phyloP scores from a whole-genome alignment of 1,284 basidiomycete species.

The Rugosomyces carneus region DNA sequence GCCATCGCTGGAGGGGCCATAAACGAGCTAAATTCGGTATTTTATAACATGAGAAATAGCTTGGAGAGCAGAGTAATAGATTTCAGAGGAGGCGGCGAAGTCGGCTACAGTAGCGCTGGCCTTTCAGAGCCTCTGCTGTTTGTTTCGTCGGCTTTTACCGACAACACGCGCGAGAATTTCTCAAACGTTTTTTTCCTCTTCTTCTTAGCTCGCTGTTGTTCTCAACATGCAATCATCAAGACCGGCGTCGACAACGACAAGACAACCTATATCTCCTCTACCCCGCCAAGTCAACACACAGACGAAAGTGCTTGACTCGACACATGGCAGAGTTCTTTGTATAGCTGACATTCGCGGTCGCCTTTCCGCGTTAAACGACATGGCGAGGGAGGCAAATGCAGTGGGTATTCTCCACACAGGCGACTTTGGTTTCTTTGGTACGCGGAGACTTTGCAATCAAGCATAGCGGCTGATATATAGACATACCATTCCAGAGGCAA shows the following conservation, averaged over 20 bases:
- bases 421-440: slow-evolving; percentile 98
- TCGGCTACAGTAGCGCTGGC: no score
- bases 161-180: slow-evolving; percentile 3
- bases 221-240: slow-evolving; percentile 39
- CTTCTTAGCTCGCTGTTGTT: slow-evolving; percentile 16
- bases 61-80: slow-evolving; percentile 1
- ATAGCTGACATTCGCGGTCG: slow-evolving; percentile 93
- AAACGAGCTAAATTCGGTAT: not conserved
- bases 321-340: slow-evolving; percentile 88
- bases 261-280: slow-evolving; percentile 48
- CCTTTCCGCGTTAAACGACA: slow-evolving; percentile 83
- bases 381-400: slow-evolving; percentile 86
- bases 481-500: slow-evolving; percentile 48
- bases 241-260: slow-evolving; percentile 53
- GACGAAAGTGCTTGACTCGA: slow-evolving; percentile 68
- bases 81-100: not conserved
- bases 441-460: slow-evolving; percentile 20
- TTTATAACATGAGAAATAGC: not conserved
- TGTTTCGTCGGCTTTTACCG: slow-evolving; percentile 12
- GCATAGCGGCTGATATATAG: slow-evolving; percentile 16
- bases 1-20: slow-evolving; percentile 13
- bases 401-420: slow-evolving; percentile 96
- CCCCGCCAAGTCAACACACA: slow-evolving; percentile 67
- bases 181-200: slow-evolving; percentile 3
- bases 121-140: not conserved